Evolutionary conservation across 1,139 yeast species (phyloP).

Genomic region (Blastobotrys elegans): DNA sequence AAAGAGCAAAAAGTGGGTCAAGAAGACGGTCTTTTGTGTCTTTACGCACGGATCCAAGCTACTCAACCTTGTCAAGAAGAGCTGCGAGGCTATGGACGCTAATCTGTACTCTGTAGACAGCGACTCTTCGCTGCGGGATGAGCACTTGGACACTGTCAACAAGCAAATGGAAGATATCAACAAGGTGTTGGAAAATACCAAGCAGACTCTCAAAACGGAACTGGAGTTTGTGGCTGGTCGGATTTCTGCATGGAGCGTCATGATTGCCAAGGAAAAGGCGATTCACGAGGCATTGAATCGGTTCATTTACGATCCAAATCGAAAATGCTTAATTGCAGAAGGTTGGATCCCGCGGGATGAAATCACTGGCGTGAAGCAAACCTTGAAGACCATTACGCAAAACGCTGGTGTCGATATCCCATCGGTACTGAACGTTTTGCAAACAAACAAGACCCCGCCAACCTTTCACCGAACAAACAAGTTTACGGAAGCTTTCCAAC

Average conservation of each 20-base stretch:
- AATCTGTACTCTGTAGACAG: conserved; percentile 64
- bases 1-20: conserved; percentile 44
- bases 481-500: conserved; percentile 87
- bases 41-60: conserved; percentile 84
- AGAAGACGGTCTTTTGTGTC: conserved; percentile 72
- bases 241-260: conserved; percentile 62
- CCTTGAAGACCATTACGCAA: conserved; percentile 56
- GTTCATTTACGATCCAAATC: conserved; percentile 77
- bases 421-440: conserved; percentile 72
- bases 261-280: conserved; percentile 64
- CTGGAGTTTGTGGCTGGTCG: conserved; percentile 70
- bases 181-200: conserved; percentile 66
- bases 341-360: conserved; percentile 85
- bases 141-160: conserved; percentile 54
- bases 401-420: conserved; percentile 55
- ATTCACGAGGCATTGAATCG: conserved; percentile 72
- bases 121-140: conserved; percentile 49
- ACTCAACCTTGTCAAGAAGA: conserved; percentile 60
- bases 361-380: conserved; percentile 41
- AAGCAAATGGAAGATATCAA: conserved; percentile 59
- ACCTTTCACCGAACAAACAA: conserved; percentile 89
- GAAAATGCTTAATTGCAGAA: conserved; percentile 91
- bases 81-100: conserved; percentile 84
- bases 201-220: conserved; percentile 66
- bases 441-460: conserved; percentile 85